phyloP scores from a whole-genome alignment of 1,284 basidiomycete genomes.

The Mycosarcoma mackinlayi region DNA sequence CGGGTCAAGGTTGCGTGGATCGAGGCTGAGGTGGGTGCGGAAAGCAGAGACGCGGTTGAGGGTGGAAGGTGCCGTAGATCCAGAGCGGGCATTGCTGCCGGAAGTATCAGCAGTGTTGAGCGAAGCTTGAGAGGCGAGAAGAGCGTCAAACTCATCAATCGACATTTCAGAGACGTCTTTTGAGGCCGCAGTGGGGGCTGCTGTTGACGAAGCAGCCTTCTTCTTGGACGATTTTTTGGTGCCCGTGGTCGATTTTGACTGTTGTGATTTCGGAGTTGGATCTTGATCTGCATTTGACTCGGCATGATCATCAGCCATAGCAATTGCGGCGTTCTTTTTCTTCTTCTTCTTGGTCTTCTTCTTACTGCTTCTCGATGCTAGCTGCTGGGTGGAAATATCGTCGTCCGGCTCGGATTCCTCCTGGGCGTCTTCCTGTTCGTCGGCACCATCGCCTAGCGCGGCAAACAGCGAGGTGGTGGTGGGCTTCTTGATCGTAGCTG shows the following conservation, averaged over 20 bases:
- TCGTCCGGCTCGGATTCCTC: conserved; percentile 34
- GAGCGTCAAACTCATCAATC: conserved; percentile 60
- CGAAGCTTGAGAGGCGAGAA: conserved; percentile 56
- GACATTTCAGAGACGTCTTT: conserved; percentile 63
- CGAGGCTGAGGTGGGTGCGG: conserved; percentile 51
- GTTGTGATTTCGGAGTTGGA: conserved; percentile 5
- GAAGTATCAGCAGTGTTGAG: conserved; percentile 13
- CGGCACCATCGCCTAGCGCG: conserved; percentile 42
- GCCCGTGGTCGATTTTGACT: conserved; percentile 7
- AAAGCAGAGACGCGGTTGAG: conserved; percentile 26
- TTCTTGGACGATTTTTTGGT: conserved; percentile 34
- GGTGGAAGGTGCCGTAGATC: not conserved
- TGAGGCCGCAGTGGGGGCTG: conserved; percentile 3
- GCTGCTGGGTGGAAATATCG: conserved; percentile 29
- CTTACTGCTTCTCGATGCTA: conserved; percentile 25
- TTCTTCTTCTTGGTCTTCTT: conserved; percentile 63
- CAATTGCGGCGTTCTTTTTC: conserved; percentile 54
- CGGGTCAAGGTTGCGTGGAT: conserved; percentile 58
- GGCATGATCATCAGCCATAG: not conserved
- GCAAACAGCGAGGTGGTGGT: conserved; percentile 44
- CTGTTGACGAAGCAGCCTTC: conserved; percentile 8
- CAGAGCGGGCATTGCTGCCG: conserved; percentile 1
- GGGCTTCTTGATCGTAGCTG: not conserved
- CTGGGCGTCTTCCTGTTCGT: conserved; percentile 24
- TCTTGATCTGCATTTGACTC: not conserved